Base-by-base conservation (phyloP, 1,284 basidiomycete species). In the Vanrija humicola region DNA sequence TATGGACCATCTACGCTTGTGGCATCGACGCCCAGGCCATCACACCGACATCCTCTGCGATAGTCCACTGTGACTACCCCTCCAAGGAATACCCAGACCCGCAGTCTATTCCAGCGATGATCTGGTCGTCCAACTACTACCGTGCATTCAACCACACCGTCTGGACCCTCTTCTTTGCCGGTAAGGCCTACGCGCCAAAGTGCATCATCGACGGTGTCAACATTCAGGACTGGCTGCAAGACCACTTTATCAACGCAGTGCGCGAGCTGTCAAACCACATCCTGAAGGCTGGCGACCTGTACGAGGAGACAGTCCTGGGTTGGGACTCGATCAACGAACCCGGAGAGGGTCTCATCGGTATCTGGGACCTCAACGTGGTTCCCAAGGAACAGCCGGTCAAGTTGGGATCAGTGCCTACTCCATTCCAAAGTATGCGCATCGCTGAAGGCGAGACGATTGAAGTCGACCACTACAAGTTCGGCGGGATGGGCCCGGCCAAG, bases 281-380 rank as follows among this genome's bases (percentile, higher is more conserved):
- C 43, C 77, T 79, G 1, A 83, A 82, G 14, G 88, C 86, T 0
- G 87, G 86, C 0, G 86, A 84, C 46, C 78, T 98, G 18, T 76
- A 88, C 25, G 94, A 98, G 46, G 84, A 86, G 43, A 92, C 90
- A 62, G 84, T 98, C 23, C 86, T 98, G 54, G 95, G 95, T 0
- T 98, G 95, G 95, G 95, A 98, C 72, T 89, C 86, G 65, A 79
- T 98, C 77, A 98, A 98, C 73, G 95, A 98, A 75, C 94, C 95
- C 0, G 87, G 86, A 46, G 90, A 93, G 62, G 95, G 94, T 0
- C 80, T 94, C 55, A 83, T 89, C 46, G 89, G 89, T 1, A 86
- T 87, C 72, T 76, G 80, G 1, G 84, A 94, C 71, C 79, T 98
- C n/a, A 83, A 82, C 52, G 63, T 69, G 6, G 83, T 85, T 21